Percentiles rank a stretch among this genome's conserved stretches.
Evolutionary conservation across 768 basidiomycete genomes (phyloP).

Genomic region (Psilocybe cubensis): DNA sequence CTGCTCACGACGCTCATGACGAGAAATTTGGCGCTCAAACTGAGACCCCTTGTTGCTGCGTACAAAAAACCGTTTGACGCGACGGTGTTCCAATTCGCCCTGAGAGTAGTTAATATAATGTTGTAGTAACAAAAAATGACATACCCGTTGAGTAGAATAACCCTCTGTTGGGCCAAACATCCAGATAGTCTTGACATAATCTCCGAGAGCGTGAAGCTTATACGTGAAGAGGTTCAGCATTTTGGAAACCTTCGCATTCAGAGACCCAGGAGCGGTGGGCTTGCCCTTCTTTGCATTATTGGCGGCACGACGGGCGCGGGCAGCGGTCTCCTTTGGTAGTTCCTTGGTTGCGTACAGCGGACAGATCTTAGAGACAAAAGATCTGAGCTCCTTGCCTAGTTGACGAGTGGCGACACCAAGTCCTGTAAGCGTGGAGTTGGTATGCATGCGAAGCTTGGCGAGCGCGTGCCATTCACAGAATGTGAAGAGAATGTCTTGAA

Average conservation of each 20-base stretch:
- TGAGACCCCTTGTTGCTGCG: background rate
- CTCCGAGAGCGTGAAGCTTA: conserved; percentile 21
- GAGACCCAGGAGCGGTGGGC: background rate
- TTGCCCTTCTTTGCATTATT: background rate
- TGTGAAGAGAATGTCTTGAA: conserved; percentile 31
- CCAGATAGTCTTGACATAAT: conserved; percentile 19
- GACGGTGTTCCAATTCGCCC: background rate
- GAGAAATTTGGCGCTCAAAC: background rate
- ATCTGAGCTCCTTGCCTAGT: conserved; percentile 21
- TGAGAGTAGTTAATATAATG: background rate
- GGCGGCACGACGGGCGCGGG: conserved; percentile 18
- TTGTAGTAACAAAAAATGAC: background rate
- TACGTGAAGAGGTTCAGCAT: conserved; percentile 19
- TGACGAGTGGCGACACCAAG: conserved; percentile 26
- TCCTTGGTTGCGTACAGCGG: conserved; percentile 18
- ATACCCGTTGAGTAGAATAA: background rate
- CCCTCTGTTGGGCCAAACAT: conserved; percentile 8
- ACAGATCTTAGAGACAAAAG: too few relatives aligned
- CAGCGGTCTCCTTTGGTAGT: conserved; percentile 26
- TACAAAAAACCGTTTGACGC: background rate
- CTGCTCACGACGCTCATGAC: background rate
- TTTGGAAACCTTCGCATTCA: background rate
- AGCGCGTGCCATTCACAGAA: conserved; percentile 39
- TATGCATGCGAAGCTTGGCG: conserved; percentile 37
- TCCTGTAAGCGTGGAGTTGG: conserved; percentile 33